Evolutionary conservation across 2,329 filamentous ascomycete species (phyloP).

Genomic region (Fusarium pininemorale): DNA sequence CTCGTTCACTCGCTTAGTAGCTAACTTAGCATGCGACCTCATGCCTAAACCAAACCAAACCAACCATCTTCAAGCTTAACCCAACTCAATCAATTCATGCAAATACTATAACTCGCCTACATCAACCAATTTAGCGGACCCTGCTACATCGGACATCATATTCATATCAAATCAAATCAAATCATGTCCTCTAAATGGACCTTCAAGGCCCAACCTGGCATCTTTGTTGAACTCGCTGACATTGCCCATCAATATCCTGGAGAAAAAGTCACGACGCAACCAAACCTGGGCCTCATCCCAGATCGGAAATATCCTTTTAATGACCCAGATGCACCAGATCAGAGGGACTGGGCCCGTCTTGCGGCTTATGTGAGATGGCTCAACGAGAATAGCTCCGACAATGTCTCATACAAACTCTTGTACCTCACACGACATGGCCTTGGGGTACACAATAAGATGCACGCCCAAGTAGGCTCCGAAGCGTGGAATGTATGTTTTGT

Average conservation of each 20-base stretch:
- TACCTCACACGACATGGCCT: conserved; percentile 66
- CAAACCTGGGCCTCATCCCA: conserved; percentile 64
- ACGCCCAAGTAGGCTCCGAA: conserved; percentile 64
- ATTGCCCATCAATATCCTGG: conserved; percentile 40
- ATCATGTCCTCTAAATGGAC: conserved; percentile 36
- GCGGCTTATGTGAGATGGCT: conserved; percentile 56
- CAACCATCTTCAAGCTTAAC: neutral
- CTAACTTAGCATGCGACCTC: neutral
- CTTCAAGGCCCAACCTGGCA: conserved; percentile 39
- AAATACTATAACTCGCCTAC: neutral
- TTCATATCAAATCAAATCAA: neutral
- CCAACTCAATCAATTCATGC: neutral
- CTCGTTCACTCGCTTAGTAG: neutral
- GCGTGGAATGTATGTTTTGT: conserved; percentile 60
- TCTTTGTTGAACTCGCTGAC: conserved; percentile 56
- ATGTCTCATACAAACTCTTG: conserved; percentile 63
- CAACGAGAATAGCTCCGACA: conserved; percentile 53
- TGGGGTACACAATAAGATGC: conserved; percentile 59
- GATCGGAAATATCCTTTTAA: conserved; percentile 57
- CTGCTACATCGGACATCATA: neutral
- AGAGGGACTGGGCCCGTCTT: conserved; percentile 64
- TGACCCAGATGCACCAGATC: conserved; percentile 26
- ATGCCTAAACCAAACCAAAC: neutral
- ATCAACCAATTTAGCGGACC: neutral
- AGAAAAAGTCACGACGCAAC: conserved; percentile 51